phyloP scores from a whole-genome alignment of 2,329 filamentous ascomycete species.

The Verticillium dahliae region DNA sequence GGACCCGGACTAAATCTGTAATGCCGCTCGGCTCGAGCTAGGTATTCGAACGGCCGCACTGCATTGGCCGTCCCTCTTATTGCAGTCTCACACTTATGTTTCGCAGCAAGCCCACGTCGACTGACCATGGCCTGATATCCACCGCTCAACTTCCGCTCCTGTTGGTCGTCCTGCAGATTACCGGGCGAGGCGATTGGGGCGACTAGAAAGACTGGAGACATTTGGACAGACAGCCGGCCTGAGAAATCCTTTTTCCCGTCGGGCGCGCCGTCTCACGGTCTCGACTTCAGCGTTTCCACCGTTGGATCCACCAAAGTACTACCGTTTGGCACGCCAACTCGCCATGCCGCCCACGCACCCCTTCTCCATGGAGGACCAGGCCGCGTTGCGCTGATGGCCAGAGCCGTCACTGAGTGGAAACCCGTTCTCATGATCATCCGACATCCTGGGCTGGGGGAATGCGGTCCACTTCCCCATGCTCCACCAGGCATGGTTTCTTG shows the following conservation, averaged over 20 bases:
- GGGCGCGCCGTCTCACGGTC: neutral
- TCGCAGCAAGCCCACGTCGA: neutral
- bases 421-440: neutral
- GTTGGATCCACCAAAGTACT: neutral
- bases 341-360: neutral
- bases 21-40: neutral
- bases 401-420: neutral
- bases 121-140: neutral
- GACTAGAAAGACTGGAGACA: neutral
- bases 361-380: neutral
- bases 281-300: neutral
- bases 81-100: too few species aligned
- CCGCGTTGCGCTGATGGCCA: neutral
- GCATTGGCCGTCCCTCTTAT: too few species aligned
- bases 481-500: neutral
- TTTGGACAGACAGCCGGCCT: neutral
- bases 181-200: neutral
- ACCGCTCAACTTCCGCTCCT: neutral
- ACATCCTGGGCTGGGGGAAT: neutral
- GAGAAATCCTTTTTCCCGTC: neutral
- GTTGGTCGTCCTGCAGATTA: neutral
- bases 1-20: neutral
- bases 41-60: neutral
- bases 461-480: conserved; percentile 3
- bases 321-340: neutral